Percentiles rank a stretch among this genome's conserved stretches.
phyloP scores from a whole-genome alignment of 352 stramenopile species.

The Pythium diclinum region DNA sequence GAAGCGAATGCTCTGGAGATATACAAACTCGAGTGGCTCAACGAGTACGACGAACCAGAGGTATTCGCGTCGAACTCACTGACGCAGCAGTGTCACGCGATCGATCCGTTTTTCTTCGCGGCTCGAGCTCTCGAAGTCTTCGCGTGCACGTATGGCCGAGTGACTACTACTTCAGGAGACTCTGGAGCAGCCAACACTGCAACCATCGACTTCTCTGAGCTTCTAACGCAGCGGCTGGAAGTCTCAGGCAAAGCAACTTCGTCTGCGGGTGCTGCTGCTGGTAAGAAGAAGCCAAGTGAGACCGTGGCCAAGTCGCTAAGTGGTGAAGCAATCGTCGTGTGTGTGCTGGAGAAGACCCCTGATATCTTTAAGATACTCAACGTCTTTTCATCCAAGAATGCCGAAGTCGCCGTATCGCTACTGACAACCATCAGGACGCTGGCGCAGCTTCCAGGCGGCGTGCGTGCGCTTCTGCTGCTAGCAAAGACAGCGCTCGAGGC shows the following conservation, averaged over 20 bases:
- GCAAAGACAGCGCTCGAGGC: constrained; percentile 13
- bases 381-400: constrained; percentile 19
- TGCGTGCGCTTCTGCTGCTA: constrained; percentile 15
- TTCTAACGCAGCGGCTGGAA: constrained; percentile 20
- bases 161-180: neutral
- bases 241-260: constrained; percentile 3
- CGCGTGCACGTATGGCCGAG: constrained; percentile 24
- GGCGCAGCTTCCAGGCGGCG: constrained; percentile 19
- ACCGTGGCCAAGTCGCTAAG: neutral
- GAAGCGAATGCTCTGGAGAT: neutral
- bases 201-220: constrained; percentile 22
- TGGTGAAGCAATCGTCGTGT: constrained; percentile 14
- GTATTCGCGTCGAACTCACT: constrained; percentile 33
- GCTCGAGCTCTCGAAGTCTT: constrained; percentile 35
- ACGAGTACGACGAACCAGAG: constrained; percentile 36
- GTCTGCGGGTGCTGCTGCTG: neutral
- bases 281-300: constrained; percentile 24
- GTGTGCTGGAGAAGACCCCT: constrained; percentile 17
- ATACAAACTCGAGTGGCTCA: constrained; percentile 51
- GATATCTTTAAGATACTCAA: constrained; percentile 17
- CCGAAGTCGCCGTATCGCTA: constrained; percentile 17
- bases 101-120: constrained; percentile 39
- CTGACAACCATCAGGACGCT: constrained; percentile 15
- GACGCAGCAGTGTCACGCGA: constrained; percentile 30
- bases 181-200: neutral